phyloP scores from a whole-genome alignment of 2,329 filamentous ascomycete genomes.

The Dissoconium aciculare region DNA sequence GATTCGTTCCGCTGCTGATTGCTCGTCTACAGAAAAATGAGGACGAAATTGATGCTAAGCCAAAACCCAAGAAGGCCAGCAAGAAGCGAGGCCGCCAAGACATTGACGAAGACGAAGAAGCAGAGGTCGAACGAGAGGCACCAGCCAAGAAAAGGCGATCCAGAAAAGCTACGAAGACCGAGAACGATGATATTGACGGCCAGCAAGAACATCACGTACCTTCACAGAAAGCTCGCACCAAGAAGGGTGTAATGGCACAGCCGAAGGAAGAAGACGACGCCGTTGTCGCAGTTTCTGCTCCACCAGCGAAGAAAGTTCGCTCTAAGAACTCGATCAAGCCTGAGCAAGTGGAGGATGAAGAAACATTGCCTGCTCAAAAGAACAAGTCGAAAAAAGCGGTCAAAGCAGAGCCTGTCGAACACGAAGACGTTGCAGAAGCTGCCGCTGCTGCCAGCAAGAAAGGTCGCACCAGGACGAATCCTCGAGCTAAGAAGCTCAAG shows the following conservation, averaged over 20 bases:
- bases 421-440: conserved; percentile 18
- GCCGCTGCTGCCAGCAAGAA: no score
- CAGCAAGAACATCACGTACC: conserved; percentile 5
- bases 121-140: conserved; percentile 9
- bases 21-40: conserved; percentile 2
- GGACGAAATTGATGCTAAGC: conserved; percentile 9
- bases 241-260: conserved; percentile 10
- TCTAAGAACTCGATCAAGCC: conserved; percentile 14
- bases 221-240: conserved; percentile 14
- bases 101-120: conserved; percentile 17
- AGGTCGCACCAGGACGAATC: no score
- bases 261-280: conserved; percentile 9
- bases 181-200: conserved; percentile 1
- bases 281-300: conserved; percentile 5
- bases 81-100: conserved; percentile 15
- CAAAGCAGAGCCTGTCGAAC: conserved; percentile 8
- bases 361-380: conserved; percentile 4
- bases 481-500: no score
- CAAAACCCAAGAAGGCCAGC: conserved; percentile 19
- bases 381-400: conserved; percentile 10
- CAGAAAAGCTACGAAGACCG: conserved; percentile 10
- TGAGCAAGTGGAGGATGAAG: conserved; percentile 19
- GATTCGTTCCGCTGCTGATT: no score
- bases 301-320: conserved; percentile 11
- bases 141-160: conserved; percentile 12